phyloP scores from a whole-genome alignment of 768 basidiomycete species.

The Lactifluus echinatus region DNA sequence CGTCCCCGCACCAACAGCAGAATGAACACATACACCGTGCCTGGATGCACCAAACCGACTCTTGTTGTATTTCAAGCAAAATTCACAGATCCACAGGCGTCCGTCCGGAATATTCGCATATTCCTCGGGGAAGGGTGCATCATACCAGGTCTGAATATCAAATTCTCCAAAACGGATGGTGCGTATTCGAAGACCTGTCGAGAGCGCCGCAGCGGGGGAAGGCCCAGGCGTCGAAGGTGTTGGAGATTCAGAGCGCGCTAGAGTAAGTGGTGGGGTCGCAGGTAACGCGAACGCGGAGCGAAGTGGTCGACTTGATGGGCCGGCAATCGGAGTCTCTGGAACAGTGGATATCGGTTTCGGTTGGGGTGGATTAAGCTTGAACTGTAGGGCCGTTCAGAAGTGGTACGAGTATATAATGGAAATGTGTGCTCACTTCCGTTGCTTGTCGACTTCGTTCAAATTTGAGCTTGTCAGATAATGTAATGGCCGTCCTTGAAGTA shows the following conservation, averaged over 20 bases:
- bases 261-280: slow-evolving; percentile 25
- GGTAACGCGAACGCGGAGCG: slow-evolving; percentile 45
- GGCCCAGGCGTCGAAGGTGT: slow-evolving; percentile 31
- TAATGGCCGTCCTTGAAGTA: slow-evolving; percentile 57
- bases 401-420: not conserved
- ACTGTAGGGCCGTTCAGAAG: not conserved
- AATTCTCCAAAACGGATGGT: slow-evolving; percentile 83
- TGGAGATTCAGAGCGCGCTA: slow-evolving; percentile 26
- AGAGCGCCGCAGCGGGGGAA: slow-evolving; percentile 16
- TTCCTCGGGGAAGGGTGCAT: slow-evolving; percentile 97
- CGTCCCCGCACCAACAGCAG: not conserved
- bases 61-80: slow-evolving; percentile 97
- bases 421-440: slow-evolving; percentile 55
- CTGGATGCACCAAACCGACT: slow-evolving; percentile 77
- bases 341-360: slow-evolving; percentile 42
- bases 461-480: slow-evolving; percentile 48
- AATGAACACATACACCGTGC: slow-evolving; percentile 59
- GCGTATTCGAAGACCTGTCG: slow-evolving; percentile 58
- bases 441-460: slow-evolving; percentile 65
- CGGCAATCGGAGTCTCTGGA: slow-evolving; percentile 36
- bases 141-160: slow-evolving; percentile 98
- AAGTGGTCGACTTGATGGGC: slow-evolving; percentile 52
- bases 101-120: slow-evolving; percentile 90
- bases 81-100: slow-evolving; percentile 93
- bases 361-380: slow-evolving; percentile 27